phyloP scores from a whole-genome alignment of 2,329 filamentous ascomycete genomes.

The Botrytis pseudocinerea region DNA sequence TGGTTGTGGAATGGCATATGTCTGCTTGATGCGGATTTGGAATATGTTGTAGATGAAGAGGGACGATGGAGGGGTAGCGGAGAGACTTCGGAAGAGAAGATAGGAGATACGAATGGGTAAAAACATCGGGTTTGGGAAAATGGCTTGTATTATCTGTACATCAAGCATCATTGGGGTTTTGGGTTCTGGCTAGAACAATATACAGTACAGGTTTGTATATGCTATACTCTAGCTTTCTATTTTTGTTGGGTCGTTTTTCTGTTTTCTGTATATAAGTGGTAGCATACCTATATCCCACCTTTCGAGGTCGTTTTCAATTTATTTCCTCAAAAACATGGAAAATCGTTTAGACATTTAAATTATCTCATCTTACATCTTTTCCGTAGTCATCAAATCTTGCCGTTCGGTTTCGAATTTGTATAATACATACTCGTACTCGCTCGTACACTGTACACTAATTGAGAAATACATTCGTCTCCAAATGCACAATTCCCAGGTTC shows the following conservation, averaged over 20 bases:
- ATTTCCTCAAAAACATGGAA: background rate
- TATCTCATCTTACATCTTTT: background rate
- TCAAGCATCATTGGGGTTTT: background rate
- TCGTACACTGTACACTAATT: background rate
- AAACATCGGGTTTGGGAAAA: background rate
- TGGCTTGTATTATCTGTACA: background rate
- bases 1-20: background rate
- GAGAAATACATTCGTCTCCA: background rate
- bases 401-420: background rate
- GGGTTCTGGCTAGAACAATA: background rate
- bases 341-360: background rate
- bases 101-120: background rate
- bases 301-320: background rate
- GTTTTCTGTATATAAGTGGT: background rate
- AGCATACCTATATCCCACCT: background rate
- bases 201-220: background rate
- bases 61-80: background rate
- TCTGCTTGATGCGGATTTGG: constrained; percentile 20
- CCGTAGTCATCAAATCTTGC: background rate
- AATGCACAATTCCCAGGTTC: background rate
- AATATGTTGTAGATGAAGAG: constrained; percentile 3
- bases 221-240: background rate
- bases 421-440: background rate
- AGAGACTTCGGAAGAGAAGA: background rate
- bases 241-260: background rate